These are phyloP conservation scores for Arabidopsis suecica DNA, from an alignment of 345 rosid genomes.

Conservation along the genomic window DNA sequence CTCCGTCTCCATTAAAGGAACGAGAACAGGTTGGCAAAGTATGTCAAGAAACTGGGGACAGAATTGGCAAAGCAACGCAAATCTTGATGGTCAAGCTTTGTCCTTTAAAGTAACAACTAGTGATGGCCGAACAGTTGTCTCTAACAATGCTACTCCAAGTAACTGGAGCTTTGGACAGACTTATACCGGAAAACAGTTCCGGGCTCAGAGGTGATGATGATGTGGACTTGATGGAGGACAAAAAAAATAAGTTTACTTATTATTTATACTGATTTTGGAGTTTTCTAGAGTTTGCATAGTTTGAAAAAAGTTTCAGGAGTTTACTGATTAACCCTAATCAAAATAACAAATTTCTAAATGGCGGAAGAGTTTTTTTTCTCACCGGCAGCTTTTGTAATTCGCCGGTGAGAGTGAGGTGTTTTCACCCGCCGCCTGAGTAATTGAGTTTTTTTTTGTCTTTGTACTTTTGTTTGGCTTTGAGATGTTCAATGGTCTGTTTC, in stretches of 20 bases:
- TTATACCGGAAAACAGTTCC: conserved; percentile 58
- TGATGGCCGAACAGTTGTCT: conserved; percentile 54
- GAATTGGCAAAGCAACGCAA: conserved; percentile 67
- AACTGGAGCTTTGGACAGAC: conserved; percentile 67
- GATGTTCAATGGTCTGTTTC: conserved; percentile 21
- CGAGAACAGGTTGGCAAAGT: conserved; percentile 54
- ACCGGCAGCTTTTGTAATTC: conserved; percentile 45
- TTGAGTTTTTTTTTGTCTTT: neutral
- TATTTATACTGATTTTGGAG: conserved; percentile 27
- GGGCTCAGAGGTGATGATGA: conserved; percentile 35
- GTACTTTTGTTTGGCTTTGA: conserved; percentile 20
- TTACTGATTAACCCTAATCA: neutral
- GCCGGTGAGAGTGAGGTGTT: conserved; percentile 45
- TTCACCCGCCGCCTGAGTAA: conserved; percentile 42
- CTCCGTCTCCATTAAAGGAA: conserved; percentile 55
- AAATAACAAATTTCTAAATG: conserved; percentile 25
- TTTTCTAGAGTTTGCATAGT: conserved; percentile 30
- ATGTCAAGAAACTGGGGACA: conserved; percentile 75
- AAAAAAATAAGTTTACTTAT: neutral
- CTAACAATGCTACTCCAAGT: conserved; percentile 52
- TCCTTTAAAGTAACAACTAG: conserved; percentile 64
- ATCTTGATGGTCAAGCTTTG: conserved; percentile 62
- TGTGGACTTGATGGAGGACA: conserved; percentile 21
- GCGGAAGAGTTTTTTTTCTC: conserved; percentile 32
- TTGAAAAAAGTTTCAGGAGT: conserved; percentile 3